A percentile compares a stretch with the other conserved stretches of the same genome.
Evolutionary conservation across 2,329 filamentous ascomycete genomes (phyloP).

Genomic region (Ophiocordyceps unilateralis): DNA sequence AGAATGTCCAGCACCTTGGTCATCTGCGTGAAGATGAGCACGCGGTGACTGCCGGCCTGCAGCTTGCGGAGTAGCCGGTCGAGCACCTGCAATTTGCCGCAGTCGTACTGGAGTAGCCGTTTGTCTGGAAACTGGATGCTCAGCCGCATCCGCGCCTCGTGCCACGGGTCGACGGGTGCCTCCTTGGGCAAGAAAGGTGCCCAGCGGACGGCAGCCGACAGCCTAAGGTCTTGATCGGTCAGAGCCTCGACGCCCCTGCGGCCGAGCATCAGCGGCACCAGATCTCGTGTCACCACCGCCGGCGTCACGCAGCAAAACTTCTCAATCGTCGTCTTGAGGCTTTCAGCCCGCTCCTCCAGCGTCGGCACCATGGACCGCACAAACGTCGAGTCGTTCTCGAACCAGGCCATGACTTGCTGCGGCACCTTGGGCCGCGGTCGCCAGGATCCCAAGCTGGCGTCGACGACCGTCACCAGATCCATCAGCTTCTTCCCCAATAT

Average conservation of each 20-base stretch:
- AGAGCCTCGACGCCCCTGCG: slow-evolving; percentile 39
- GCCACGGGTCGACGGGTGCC: slow-evolving; percentile 61
- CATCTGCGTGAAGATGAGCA: slow-evolving; percentile 98
- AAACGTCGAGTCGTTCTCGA: slow-evolving; percentile 49
- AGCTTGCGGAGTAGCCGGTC: slow-evolving; percentile 73
- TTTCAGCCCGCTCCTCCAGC: slow-evolving; percentile 52
- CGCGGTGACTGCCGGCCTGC: slow-evolving; percentile 79
- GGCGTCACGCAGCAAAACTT: slow-evolving; percentile 91
- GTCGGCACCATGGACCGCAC: slow-evolving; percentile 56
- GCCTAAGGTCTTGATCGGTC: slow-evolving; percentile 34
- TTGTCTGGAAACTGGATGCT: slow-evolving; percentile 97
- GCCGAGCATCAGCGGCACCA: slow-evolving; percentile 51
- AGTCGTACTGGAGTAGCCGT: slow-evolving; percentile 91
- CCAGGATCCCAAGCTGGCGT: slow-evolving; percentile 38
- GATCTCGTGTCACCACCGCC: slow-evolving; percentile 65
- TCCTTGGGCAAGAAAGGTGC: slow-evolving; percentile 39
- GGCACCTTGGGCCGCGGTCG: slow-evolving; percentile 43
- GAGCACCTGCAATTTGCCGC: slow-evolving; percentile 83
- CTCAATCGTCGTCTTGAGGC: slow-evolving; percentile 57
- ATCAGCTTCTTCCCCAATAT: slow-evolving; percentile 69
- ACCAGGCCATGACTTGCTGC: slow-evolving; percentile 52
- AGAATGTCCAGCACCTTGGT: slow-evolving; percentile 95
- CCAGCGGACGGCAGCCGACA: slow-evolving; percentile 38
- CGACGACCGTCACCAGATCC: slow-evolving; percentile 48
- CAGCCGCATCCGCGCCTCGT: slow-evolving; percentile 79